Evolutionary conservation across 2,329 filamentous ascomycete genomes (phyloP), one percentile per base, ranked within the genome.

Genomic region (Fusarium pseudonygamai): DNA sequence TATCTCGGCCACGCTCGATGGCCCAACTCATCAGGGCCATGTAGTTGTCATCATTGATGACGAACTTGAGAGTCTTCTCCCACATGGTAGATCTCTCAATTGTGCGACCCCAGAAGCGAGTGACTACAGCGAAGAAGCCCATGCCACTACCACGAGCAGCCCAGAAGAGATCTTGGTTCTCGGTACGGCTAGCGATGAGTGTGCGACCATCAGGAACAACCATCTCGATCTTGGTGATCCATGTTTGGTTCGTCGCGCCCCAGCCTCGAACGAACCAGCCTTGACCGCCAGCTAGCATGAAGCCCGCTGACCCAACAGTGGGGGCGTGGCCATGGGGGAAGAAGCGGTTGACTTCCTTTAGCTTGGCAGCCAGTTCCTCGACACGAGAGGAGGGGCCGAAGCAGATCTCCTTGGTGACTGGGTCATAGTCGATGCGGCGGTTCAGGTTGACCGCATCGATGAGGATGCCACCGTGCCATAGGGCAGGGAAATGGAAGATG

Each of bases 201-300:
- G 47, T 40, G 10, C 56, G 30, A 5, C 65, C 65, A n/a, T 64
- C 65, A 16, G 65, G 46, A 26, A 55, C 49, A 37, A 68, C 60
- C 20, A 68, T 42, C n/a, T 68, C 65, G 20, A 68, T 47, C 53
- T 68, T 56, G 20, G 60, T 59, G 40, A 68, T 36, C 65, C 65
- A 68, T 18, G 42, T 53, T 16, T 36, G 39, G 28, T 32, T 49
- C 7, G 65, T 68, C 22, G 55, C 49, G 18, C 65, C 65, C 60
- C 60, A 60, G 32, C 65, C 65, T 18, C 65, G 46, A 32, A 64
- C 24, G 6, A 68, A 68, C 39, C 52, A 68, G 30, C 65, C 65
- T n/a, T 68, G 65, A 6, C 65, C 60, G 15, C 65, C 65, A 7
- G 65, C 65, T n/a, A 68, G 55, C 40, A 64, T 49, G 36, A 68